Conservation (phyloP, 345 rosid genomes). For the Populus euphratica region DNA sequence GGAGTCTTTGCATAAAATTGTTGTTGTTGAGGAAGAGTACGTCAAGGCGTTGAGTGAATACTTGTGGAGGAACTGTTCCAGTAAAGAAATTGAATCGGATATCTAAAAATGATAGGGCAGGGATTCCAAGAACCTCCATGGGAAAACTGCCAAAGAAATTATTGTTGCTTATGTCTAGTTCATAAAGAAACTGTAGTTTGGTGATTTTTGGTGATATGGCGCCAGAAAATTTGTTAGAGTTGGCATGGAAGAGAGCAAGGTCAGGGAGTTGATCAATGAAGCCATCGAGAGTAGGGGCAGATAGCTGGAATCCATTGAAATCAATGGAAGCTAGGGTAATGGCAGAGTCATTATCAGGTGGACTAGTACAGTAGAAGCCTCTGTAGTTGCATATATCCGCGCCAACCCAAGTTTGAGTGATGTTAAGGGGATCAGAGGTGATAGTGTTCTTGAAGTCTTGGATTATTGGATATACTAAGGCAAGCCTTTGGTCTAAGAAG, state of each 20-base stretch:
- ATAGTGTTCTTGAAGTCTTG: slow-evolving; percentile 33
- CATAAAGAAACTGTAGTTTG: slow-evolving; percentile 28
- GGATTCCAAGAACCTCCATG: slow-evolving; percentile 16
- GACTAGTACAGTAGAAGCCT: slow-evolving; percentile 40
- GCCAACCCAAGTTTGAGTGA: slow-evolving; percentile 41
- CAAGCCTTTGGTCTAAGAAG: slow-evolving; percentile 33
- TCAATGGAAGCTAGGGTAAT: slow-evolving; percentile 37
- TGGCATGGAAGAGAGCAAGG: slow-evolving; percentile 53
- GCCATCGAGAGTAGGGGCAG: slow-evolving; percentile 35
- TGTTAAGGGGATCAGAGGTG: slow-evolving; percentile 31
- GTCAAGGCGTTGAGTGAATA: slow-evolving; percentile 30
- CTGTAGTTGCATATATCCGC: slow-evolving; percentile 35
- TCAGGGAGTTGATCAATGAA: slow-evolving; percentile 45
- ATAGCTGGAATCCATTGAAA: slow-evolving; percentile 34
- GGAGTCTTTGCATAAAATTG: slow-evolving; percentile 30
- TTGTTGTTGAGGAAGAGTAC: slow-evolving; percentile 46
- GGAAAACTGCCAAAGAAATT: slow-evolving; percentile 33
- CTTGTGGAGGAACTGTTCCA: slow-evolving; percentile 36
- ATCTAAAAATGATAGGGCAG: slow-evolving; percentile 32
- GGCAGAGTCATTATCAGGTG: slow-evolving; percentile 39
- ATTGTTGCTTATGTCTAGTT: slow-evolving; percentile 47
- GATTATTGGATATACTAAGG: slow-evolving; percentile 19
- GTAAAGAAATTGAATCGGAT: slow-evolving; percentile 41
- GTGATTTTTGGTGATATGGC: slow-evolving; percentile 25
- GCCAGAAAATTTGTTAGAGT: slow-evolving; percentile 46